A percentile compares a stretch with the other conserved stretches of the same genome.
phyloP scores from a whole-genome alignment of 2,329 filamentous ascomycete genomes.

The Stemphylium vesicarium region DNA sequence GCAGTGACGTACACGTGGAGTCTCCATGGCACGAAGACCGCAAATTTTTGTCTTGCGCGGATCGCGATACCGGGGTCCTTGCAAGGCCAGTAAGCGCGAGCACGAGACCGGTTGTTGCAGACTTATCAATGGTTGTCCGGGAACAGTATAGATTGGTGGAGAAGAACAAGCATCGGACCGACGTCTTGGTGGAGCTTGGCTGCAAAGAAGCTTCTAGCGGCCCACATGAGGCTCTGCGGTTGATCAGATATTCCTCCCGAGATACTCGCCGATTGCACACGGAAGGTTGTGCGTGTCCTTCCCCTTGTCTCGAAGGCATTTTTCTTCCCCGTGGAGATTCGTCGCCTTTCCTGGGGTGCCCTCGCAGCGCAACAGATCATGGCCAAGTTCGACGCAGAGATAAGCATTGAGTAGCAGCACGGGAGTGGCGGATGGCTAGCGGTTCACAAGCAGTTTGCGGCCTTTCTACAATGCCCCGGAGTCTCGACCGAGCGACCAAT shows the following conservation, averaged over 20 bases:
- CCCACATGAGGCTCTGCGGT: conserved; percentile 38
- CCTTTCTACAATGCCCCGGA: neutral
- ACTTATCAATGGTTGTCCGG: conserved; percentile 15
- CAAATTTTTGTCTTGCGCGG: conserved; percentile 25
- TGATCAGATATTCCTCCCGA: conserved; percentile 23
- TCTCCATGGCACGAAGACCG: conserved; percentile 31
- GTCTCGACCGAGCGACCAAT: conserved; percentile 2
- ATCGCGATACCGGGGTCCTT: conserved; percentile 19
- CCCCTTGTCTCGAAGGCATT: neutral
- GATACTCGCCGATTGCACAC: conserved; percentile 6
- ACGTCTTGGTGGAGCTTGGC: conserved; percentile 36
- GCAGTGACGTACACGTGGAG: conserved; percentile 30
- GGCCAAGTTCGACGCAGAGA: neutral
- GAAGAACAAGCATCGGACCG: conserved; percentile 29
- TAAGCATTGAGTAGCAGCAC: conserved; percentile 4
- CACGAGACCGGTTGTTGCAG: conserved; percentile 25
- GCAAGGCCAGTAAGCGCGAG: conserved; percentile 8
- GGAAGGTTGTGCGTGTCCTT: conserved; percentile 4
- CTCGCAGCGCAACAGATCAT: neutral
- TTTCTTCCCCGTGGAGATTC: neutral
- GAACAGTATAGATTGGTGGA: conserved; percentile 26
- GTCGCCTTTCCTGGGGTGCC: neutral
- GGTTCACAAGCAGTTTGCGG: neutral
- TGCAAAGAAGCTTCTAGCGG: conserved; percentile 42
- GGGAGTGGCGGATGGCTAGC: conserved; percentile 9